Percentiles rank a stretch among this genome's conserved stretches.
phyloP scores from a whole-genome alignment of 192 early-diverging fungal species.

The Polychytrium aggregatum region DNA sequence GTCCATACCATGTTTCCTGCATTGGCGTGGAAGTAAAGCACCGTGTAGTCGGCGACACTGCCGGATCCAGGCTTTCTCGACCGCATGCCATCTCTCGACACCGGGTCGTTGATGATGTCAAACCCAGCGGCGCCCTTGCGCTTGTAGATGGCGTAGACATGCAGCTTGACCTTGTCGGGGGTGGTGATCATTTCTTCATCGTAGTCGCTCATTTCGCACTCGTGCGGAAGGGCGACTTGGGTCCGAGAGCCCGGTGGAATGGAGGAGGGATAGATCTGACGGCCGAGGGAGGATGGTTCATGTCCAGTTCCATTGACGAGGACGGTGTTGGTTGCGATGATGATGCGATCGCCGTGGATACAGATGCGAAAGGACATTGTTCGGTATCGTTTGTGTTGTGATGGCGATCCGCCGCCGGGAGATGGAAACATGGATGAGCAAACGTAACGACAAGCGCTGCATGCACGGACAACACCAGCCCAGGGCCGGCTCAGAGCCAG shows the following conservation, averaged over 20 bases:
- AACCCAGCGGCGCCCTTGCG: conserved; percentile 6
- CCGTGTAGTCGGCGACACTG: conserved; percentile 39
- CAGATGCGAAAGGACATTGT: too few species aligned
- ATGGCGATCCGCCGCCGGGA: too few species aligned
- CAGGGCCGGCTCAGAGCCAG: too few species aligned
- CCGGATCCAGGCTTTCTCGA: conserved; percentile 2
- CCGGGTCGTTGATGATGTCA: conserved; percentile 27
- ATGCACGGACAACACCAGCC: too few species aligned
- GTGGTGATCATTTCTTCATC: conserved; percentile 64
- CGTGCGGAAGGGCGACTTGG: conserved; percentile 27
- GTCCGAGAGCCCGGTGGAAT: conserved; percentile 35
- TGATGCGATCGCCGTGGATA: too few species aligned
- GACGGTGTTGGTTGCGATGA: background rate
- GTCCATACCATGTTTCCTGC: conserved; percentile 82
- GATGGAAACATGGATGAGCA: too few species aligned
- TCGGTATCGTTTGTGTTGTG: too few species aligned
- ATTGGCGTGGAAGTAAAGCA: conserved; percentile 92
- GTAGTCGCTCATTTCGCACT: conserved; percentile 31
- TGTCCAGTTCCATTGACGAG: background rate
- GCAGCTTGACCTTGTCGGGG: conserved; percentile 68
- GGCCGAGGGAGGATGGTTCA: background rate
- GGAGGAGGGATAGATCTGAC: conserved; percentile 32
- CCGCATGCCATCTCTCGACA: background rate
- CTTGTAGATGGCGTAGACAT: conserved; percentile 57
- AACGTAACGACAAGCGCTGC: too few species aligned